phyloP scores from a whole-genome alignment of 257 asterid species.

The Thymus mandschuricus region DNA sequence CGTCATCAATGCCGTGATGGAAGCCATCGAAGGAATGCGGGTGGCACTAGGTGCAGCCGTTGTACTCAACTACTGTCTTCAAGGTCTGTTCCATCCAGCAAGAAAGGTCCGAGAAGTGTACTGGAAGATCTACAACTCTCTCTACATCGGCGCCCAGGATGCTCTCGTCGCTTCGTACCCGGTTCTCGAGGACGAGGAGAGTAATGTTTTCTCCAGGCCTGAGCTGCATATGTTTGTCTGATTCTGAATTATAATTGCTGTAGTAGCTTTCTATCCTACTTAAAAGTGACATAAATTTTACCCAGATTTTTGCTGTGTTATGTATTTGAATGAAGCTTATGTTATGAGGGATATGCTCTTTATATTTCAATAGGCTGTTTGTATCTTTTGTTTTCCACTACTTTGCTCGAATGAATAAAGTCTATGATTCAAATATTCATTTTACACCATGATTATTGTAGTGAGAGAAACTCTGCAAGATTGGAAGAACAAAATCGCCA shows the following conservation, averaged over 20 bases:
- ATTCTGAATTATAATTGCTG: not conserved
- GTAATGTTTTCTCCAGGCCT: conserved; percentile 65
- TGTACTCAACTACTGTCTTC: conserved; percentile 78
- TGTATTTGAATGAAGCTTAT: conserved; percentile 21
- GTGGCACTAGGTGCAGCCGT: conserved; percentile 87
- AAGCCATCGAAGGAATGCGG: conserved; percentile 95
- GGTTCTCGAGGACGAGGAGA: conserved; percentile 69
- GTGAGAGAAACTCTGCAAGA: conserved; percentile 45
- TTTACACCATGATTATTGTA: not conserved
- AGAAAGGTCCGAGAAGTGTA: conserved; percentile 92
- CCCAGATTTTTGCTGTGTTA: not conserved
- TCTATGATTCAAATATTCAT: not conserved
- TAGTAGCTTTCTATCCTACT: not conserved
- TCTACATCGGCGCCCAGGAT: conserved; percentile 86
- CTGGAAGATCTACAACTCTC: conserved; percentile 88
- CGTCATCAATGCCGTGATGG: conserved; percentile 86
- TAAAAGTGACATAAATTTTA: not conserved
- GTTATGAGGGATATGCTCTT: not conserved
- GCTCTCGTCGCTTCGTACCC: conserved; percentile 91
- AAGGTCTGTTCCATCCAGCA: conserved; percentile 92
- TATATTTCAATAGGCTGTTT: not conserved
- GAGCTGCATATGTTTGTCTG: conserved; percentile 75
- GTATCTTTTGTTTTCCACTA: not conserved
- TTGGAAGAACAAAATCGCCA: conserved; percentile 66
- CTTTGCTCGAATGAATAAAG: conserved; percentile 1